Percentiles rank a stretch among this genome's conserved stretches.
Evolutionary conservation across 1,139 yeast species (phyloP).

Genomic region (Yamadazyma sp.): DNA sequence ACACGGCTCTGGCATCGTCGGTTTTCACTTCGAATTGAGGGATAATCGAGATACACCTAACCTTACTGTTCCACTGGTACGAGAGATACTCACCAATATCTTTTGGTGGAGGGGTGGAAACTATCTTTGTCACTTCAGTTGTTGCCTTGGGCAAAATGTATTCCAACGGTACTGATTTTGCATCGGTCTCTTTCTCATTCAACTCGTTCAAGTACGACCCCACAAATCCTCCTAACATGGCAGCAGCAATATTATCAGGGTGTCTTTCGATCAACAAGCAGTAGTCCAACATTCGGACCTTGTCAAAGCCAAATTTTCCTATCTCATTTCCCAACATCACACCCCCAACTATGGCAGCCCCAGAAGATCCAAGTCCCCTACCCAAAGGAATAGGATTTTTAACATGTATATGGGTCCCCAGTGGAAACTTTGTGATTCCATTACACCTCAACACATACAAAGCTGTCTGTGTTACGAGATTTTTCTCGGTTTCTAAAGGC

Average conservation of each 20-base stretch:
- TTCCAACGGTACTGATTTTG: constrained; percentile 80
- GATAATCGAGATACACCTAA: constrained; percentile 86
- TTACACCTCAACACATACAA: constrained; percentile 85
- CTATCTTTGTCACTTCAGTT: constrained; percentile 52
- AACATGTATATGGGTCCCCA: constrained; percentile 80
- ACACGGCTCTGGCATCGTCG: constrained; percentile 83
- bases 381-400: constrained; percentile 93
- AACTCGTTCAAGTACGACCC: constrained; percentile 90
- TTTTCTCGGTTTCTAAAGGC: constrained; percentile 72
- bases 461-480: constrained; percentile 90
- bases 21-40: constrained; percentile 95
- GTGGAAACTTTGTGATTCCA: constrained; percentile 70
- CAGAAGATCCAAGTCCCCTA: constrained; percentile 96
- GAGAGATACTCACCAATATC: constrained; percentile 87
- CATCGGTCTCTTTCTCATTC: constrained; percentile 63
- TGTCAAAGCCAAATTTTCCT: constrained; percentile 70
- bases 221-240: constrained; percentile 98
- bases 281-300: constrained; percentile 85
- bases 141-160: constrained; percentile 78
- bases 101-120: constrained; percentile 59
- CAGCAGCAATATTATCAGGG: constrained; percentile 97
- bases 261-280: constrained; percentile 97
- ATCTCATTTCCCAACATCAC: constrained; percentile 87
- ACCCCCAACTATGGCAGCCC: constrained; percentile 98
- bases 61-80: constrained; percentile 77